Conservation (phyloP, 140 eudicot genomes). For the Ambrosia hybrid region DNA sequence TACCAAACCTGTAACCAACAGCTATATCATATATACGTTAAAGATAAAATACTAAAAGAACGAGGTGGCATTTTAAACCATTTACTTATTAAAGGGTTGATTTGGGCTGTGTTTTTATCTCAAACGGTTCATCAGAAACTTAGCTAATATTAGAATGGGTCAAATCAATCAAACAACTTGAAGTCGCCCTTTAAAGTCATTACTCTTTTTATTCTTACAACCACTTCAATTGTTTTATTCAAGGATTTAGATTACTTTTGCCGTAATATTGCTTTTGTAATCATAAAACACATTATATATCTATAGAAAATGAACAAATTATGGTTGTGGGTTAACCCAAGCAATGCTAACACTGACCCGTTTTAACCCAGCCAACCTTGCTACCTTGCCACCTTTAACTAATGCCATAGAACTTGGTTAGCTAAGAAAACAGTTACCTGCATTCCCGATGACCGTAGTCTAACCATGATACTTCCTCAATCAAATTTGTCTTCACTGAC, state of each 20-base stretch:
- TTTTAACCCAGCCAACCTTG: background rate
- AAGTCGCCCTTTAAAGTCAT: background rate
- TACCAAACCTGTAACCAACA: constrained; percentile 90
- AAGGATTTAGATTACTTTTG: constrained; percentile 3
- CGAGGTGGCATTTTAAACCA: background rate
- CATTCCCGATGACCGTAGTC: constrained; percentile 97
- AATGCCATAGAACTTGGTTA: constrained; percentile 12
- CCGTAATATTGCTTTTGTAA: constrained; percentile 1
- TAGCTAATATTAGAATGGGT: constrained; percentile 6
- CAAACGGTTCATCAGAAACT: background rate
- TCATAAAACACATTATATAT: background rate
- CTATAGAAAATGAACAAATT: background rate
- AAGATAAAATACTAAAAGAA: background rate
- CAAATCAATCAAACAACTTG: constrained; percentile 5
- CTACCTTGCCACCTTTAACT: background rate
- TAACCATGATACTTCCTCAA: constrained; percentile 98
- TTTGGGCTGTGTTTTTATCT: background rate
- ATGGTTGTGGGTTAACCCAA: background rate
- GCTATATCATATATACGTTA: constrained; percentile 37
- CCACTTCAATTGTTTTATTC: constrained; percentile 5
- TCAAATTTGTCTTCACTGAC: constrained; percentile 74
- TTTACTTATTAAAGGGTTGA: background rate
- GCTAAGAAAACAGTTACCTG: constrained; percentile 61
- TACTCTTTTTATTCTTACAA: background rate
- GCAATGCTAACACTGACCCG: background rate